Base-by-base conservation (phyloP, 1,284 basidiomycete species). In the Cryptococcus sp. region DNA sequence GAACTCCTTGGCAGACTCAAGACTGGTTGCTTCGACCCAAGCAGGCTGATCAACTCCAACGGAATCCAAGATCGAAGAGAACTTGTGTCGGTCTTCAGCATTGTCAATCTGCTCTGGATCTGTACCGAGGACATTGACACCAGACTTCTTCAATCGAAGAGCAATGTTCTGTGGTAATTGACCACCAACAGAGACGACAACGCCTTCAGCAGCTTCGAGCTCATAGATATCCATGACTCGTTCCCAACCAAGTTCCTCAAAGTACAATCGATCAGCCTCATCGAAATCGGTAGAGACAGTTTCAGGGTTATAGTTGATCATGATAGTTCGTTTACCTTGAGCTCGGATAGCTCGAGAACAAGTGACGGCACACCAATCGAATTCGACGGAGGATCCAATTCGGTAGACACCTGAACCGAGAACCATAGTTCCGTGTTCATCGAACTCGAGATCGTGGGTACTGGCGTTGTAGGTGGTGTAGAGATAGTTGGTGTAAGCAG, bases 171-270 rank as follows among this genome's bases (percentile, higher is more conserved):
- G 94, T 7, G 94, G 93, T 7, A 96, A 80, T 81, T 97, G 93
- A 62, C 90, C 96, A 72, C 96, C 96, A 50, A 98, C 93, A 67
- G 89, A 93, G 67, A 99, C 94, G 61, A 99, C 86, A 46, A 95
- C 91, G 74, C 96, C 96, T 49, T 88, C 83, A 3, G 96, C 87
- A 52, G 84, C 83, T 74, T 99, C 96, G 62, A 98, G 80, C 78
- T 99, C 96, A 76, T 98, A 99, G 66, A 99, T 98, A 79, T 99
- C 96, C 94, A 99, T 97, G 58, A 99, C 94, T 53, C 94, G 86
- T 79, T 99, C 96, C 77, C 86, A 98, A 54, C 94, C 91, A 56
- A 99, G 84, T 76, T 98, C 95, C 77, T 98, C 96, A 72, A 99
- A 99, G 83, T 99, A 99, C 52, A 99, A 80, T 58, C 96, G 82